phyloP scores from a whole-genome alignment of 495 filamentous ascomycete genomes.

The Trichoderma reesei region DNA sequence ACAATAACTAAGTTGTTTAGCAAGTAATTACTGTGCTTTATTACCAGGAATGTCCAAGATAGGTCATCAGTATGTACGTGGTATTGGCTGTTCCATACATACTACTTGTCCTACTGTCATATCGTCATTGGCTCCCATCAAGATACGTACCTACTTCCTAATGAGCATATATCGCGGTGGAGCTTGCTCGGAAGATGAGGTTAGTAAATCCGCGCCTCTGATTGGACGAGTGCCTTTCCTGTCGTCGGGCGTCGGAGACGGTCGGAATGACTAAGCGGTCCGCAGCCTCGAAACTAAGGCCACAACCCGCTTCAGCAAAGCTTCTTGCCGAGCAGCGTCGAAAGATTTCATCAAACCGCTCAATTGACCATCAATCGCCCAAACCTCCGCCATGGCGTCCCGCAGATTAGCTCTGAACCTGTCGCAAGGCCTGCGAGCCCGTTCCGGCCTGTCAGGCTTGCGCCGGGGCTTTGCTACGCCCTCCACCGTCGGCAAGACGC shows the following conservation, averaged over 20 bases:
- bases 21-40: too few species aligned
- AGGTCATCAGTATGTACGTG: too few species aligned
- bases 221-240: neutral
- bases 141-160: too few species aligned
- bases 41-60: too few species aligned
- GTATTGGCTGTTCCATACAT: too few species aligned
- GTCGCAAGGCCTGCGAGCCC: constrained; percentile 74
- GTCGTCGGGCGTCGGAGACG: constrained; percentile 5
- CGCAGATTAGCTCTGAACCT: constrained; percentile 85
- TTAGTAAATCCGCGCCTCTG: neutral
- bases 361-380: constrained; percentile 25
- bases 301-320: constrained; percentile 5
- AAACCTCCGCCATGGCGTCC: constrained; percentile 70
- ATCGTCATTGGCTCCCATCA: too few species aligned
- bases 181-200: neutral
- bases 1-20: neutral
- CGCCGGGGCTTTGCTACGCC: constrained; percentile 81
- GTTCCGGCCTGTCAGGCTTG: constrained; percentile 63
- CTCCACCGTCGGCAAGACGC: constrained; percentile 63
- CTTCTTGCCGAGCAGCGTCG: constrained; percentile 9
- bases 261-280: constrained; percentile 6
- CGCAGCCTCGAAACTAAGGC: constrained; percentile 2
- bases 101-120: too few species aligned
- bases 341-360: constrained; percentile 35
- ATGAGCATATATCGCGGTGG: neutral